These are phyloP conservation scores for Harringtonia lauricola DNA, from an alignment of 2,329 filamentous ascomycete species.

Conservation along the genomic window DNA sequence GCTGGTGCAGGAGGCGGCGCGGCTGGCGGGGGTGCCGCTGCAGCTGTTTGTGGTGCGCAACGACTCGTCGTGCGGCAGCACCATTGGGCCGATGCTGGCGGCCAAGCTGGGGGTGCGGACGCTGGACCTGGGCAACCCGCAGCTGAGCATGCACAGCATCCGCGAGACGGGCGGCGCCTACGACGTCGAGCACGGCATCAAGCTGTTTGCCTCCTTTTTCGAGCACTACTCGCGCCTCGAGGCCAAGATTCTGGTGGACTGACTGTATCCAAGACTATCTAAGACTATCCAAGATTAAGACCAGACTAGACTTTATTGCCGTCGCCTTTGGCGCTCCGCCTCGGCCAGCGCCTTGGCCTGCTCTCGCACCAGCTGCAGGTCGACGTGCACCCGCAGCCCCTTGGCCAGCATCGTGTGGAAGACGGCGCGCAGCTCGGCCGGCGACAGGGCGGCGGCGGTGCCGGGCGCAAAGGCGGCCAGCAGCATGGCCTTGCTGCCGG, in stretches of 20 bases:
- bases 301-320: too few species aligned
- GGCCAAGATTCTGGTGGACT: constrained; percentile 71
- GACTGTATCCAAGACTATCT: too few species aligned
- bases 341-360: constrained; percentile 1
- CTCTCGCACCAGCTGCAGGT: constrained; percentile 9
- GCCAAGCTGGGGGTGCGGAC: constrained; percentile 80
- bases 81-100: constrained; percentile 93
- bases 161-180: constrained; percentile 82
- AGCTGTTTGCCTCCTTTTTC: constrained; percentile 82
- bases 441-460: constrained; percentile 28
- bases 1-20: constrained; percentile 77
- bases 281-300: too few species aligned
- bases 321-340: not conserved
- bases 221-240: constrained; percentile 74
- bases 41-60: constrained; percentile 96
- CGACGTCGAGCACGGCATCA: constrained; percentile 78
- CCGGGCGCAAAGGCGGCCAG: constrained; percentile 35
- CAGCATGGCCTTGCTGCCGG: constrained; percentile 36
- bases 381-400: constrained; percentile 13
- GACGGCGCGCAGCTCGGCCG: constrained; percentile 36
- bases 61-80: constrained; percentile 88
- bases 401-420: constrained; percentile 10
- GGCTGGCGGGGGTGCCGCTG: constrained; percentile 64
- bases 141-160: constrained; percentile 95
- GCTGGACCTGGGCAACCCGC: constrained; percentile 85